These are phyloP conservation scores for Salix suchowensis DNA, from an alignment of 345 rosid genomes.

Conservation along the genomic window DNA sequence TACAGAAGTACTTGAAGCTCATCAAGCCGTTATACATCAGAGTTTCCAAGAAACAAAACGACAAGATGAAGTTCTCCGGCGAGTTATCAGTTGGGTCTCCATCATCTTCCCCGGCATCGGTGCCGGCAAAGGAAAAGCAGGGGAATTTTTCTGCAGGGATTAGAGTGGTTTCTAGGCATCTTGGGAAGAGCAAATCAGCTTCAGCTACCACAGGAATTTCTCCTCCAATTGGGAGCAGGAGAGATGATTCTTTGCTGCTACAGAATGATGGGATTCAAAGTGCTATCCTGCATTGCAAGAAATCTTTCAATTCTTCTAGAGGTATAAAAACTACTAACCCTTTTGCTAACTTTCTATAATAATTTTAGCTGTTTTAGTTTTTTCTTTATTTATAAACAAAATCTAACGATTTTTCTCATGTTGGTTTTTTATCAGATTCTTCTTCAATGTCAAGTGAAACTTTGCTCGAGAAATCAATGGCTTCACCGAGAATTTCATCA, in stretches of 20 bases:
- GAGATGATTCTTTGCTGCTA: conserved; percentile 22
- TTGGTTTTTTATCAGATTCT: conserved; percentile 11
- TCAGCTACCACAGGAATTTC: neutral
- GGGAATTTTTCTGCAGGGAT: conserved; percentile 22
- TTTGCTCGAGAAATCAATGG: neutral
- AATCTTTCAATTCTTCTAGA: conserved; percentile 24
- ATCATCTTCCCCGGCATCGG: conserved; percentile 40
- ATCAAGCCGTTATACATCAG: conserved; percentile 18
- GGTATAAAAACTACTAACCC: neutral
- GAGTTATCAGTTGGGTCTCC: conserved; percentile 32
- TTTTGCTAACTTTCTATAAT: neutral
- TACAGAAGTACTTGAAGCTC: conserved; percentile 28
- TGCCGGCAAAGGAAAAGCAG: conserved; percentile 12
- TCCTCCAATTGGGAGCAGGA: neutral
- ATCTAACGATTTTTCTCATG: neutral
- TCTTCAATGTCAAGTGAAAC: conserved; percentile 15
- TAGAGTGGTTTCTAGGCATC: conserved; percentile 21
- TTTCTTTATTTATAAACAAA: neutral
- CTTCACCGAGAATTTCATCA: conserved; percentile 13
- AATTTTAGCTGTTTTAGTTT: neutral
- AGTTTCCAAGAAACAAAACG: conserved; percentile 39
- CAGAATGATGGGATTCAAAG: conserved; percentile 30
- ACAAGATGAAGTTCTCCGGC: conserved; percentile 21
- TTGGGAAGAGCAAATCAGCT: conserved; percentile 34
- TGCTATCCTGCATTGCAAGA: conserved; percentile 34